Conservation (phyloP, 1,284 basidiomycete genomes). For the Apiotrichum siamense region DNA sequence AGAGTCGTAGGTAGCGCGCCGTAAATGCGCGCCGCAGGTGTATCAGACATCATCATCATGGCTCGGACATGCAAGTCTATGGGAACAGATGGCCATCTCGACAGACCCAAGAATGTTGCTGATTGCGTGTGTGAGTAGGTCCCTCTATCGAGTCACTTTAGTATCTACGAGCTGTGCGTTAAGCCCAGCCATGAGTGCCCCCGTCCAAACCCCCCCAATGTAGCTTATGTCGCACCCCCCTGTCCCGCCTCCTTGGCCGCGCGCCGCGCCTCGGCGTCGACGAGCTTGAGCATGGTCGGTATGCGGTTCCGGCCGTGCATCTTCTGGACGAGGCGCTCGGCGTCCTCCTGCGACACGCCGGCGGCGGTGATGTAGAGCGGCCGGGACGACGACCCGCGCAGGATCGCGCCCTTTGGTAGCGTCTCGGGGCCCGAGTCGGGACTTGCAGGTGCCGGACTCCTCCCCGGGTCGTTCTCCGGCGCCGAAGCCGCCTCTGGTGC, state of each 20-base stretch:
- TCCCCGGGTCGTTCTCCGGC: not conserved
- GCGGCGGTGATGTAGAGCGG: constrained; percentile 3
- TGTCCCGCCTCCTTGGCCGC: not conserved
- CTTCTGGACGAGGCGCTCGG: not conserved
- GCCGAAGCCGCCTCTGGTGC: too few species aligned
- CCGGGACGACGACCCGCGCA: not conserved
- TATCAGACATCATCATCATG: too few species aligned
- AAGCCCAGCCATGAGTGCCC: too few species aligned
- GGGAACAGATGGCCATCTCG: too few species aligned
- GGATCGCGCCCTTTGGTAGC: not conserved
- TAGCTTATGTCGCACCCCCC: not conserved
- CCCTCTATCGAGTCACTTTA: too few species aligned
- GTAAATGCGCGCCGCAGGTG: too few species aligned
- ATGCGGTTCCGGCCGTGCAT: constrained; percentile 3
- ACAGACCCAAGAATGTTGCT: too few species aligned
- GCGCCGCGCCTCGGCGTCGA: not conserved
- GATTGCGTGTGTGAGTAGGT: too few species aligned
- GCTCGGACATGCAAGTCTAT: too few species aligned
- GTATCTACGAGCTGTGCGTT: too few species aligned
- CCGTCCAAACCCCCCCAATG: too few species aligned
- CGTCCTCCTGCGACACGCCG: not conserved
- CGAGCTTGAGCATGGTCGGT: constrained; percentile 5
- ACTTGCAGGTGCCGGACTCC: not conserved
- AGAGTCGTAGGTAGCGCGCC: too few species aligned
- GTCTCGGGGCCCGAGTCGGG: not conserved